Base-by-base conservation (phyloP, 805 yeast genomes). In the Hemisphaericaspora nanyangensis region DNA sequence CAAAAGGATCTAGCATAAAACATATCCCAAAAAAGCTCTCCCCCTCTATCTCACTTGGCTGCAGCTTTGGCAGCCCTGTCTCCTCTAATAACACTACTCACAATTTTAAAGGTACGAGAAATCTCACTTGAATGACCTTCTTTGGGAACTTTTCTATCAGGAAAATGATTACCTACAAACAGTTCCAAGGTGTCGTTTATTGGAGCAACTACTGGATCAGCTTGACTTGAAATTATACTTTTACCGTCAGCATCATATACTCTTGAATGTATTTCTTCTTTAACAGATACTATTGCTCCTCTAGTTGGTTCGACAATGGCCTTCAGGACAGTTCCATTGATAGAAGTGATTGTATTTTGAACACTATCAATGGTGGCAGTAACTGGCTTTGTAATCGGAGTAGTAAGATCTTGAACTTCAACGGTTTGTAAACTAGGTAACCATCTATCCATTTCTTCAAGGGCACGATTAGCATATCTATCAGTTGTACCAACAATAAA, bases 171-270 rank as follows among this genome's bases (percentile, higher is more conserved):
- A 29, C 63, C 56, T 20, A 77, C 68, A 17, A 67, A 49, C 2
- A 65, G 55, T 44, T 73, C 80, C 37, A 84, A 56, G 25, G 68
- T 61, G 26, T 69, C 60, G 61, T 84, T 87, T 32, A 82, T 32
- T 20, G 93, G 90, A 27, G 65, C 68, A 34, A 84, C 63, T 10
- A 81, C 26, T 4, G 85, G 82, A 56, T 82, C 88, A 17, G 81
- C 51, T 17, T 75, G 71, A n/a, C 82, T 68, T 47, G 87, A 70
- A 28, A 84, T 47, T 36, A 80, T 54, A 29, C 85, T 83, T 51
- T 77, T 78, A 17, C 87, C 87, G 22, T 77, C 64, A 6, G 76
- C 69, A 51, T 80, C 79, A 54, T 74, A 72, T 29, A 78, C 51
- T 24, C 75, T 67, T 34, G 71, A 63, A 52, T 77, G 73, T 52